Conservation (phyloP, 176 grass and related monocot genomes). For the Typha latifolia region DNA sequence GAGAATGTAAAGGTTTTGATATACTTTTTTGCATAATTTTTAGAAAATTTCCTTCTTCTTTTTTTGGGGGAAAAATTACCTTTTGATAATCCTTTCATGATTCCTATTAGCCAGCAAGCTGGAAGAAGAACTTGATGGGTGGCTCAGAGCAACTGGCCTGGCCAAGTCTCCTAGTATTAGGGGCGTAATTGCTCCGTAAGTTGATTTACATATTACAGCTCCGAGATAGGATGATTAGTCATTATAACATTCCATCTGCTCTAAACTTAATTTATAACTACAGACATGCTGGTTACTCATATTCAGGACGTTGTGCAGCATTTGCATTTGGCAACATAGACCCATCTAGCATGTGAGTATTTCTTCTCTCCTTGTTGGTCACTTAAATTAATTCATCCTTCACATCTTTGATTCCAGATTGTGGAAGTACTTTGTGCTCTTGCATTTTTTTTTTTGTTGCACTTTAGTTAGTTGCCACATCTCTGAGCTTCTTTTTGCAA, state of each 20-base stretch:
- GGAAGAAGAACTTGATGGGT: slow-evolving; percentile 73
- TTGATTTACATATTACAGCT: slow-evolving; percentile 7
- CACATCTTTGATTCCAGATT: neutral
- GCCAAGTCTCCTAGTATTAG: slow-evolving; percentile 76
- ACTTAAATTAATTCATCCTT: neutral
- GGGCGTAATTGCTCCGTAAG: slow-evolving; percentile 94
- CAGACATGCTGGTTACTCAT: slow-evolving; percentile 98
- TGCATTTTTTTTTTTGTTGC: no score
- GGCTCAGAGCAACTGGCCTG: slow-evolving; percentile 53
- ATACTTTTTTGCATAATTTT: neutral
- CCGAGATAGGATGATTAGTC: neutral
- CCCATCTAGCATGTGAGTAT: slow-evolving; percentile 75
- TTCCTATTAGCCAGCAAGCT: slow-evolving; percentile 58
- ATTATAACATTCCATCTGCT: neutral
- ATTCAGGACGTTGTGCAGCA: slow-evolving; percentile 82
- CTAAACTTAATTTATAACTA: slow-evolving; percentile 21
- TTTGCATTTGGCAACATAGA: slow-evolving; percentile 98
- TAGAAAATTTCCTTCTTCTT: slow-evolving; percentile 10
- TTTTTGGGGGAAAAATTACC: neutral
- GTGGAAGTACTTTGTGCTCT: neutral
- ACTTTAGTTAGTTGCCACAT: no score
- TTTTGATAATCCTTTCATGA: slow-evolving; percentile 18
- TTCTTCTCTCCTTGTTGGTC: neutral
- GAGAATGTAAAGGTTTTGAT: neutral
- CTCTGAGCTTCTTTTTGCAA: no score